These are phyloP conservation scores for Chaetomiaceae sp. DNA, from an alignment of 2,329 filamentous ascomycete genomes.

Conservation along the genomic window DNA sequence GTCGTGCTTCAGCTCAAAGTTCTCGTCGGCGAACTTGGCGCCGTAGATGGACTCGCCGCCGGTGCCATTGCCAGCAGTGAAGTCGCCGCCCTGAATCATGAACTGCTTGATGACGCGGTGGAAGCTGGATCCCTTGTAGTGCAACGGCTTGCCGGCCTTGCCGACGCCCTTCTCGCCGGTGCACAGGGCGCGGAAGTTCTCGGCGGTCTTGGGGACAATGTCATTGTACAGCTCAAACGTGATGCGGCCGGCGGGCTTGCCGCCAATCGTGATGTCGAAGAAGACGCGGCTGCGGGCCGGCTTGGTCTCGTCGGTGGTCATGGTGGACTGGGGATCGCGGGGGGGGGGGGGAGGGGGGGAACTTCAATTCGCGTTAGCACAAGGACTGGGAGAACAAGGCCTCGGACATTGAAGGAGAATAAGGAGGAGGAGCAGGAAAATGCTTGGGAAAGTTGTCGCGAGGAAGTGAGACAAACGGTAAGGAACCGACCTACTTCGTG, in stretches of 20 bases:
- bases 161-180: constrained; percentile 89
- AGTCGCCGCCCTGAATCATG: constrained; percentile 98
- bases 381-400: background rate
- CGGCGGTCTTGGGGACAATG: constrained; percentile 88
- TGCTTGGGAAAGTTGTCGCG: background rate
- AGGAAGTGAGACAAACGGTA: too few relatives aligned
- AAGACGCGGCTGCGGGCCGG: constrained; percentile 73
- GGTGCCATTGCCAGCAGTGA: constrained; percentile 90
- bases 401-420: background rate
- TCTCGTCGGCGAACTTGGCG: constrained; percentile 95
- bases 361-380: background rate
- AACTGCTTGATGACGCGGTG: constrained; percentile 98
- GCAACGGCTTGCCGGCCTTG: constrained; percentile 76
- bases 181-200: constrained; percentile 93
- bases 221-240: constrained; percentile 75
- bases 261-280: constrained; percentile 86
- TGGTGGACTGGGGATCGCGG: too few relatives aligned
- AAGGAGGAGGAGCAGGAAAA: background rate
- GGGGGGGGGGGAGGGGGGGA: too few relatives aligned
- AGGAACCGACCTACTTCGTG: too few relatives aligned
- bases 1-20: constrained; percentile 87
- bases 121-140: constrained; percentile 90
- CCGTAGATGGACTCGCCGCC: constrained; percentile 97
- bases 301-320: constrained; percentile 42
- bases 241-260: constrained; percentile 68